phyloP scores from a whole-genome alignment of 148 eudicot species.

The Heliamphora exappendiculata region DNA sequence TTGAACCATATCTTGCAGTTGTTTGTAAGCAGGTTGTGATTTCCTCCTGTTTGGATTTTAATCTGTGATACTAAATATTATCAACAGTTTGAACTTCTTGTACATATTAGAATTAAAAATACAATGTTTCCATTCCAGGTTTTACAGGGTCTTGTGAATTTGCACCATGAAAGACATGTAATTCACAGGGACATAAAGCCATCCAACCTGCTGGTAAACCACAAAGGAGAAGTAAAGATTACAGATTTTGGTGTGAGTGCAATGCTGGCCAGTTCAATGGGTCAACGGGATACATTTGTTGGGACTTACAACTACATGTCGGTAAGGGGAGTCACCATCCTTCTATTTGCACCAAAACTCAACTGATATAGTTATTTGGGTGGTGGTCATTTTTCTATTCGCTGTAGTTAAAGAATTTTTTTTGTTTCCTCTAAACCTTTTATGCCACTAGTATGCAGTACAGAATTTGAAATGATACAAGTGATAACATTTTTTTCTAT shows the following conservation, averaged over 20 bases:
- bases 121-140: constrained; percentile 41
- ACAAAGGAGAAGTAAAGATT: constrained; percentile 93
- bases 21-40: constrained; percentile 77
- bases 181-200: constrained; percentile 97
- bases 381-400: neutral
- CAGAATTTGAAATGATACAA: neutral
- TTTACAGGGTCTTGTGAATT: constrained; percentile 78
- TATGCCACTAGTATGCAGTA: neutral
- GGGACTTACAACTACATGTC: constrained; percentile 98
- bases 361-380: neutral
- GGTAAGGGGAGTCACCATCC: constrained; percentile 39
- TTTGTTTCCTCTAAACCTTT: neutral
- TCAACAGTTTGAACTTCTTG: neutral
- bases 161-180: constrained; percentile 90
- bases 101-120: neutral
- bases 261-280: constrained; percentile 82
- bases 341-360: neutral
- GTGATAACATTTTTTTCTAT: neutral
- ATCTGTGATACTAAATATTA: neutral
- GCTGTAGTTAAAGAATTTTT: neutral
- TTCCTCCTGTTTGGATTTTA: constrained; percentile 5
- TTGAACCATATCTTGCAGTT: constrained; percentile 96
- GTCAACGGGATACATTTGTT: constrained; percentile 93
- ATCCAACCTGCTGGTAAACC: constrained; percentile 86
- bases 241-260: constrained; percentile 99